Evolutionary conservation across 306 rosid genomes (phyloP), one percentile per base, ranked within the genome.

Genomic region (Parietaria judaica): DNA sequence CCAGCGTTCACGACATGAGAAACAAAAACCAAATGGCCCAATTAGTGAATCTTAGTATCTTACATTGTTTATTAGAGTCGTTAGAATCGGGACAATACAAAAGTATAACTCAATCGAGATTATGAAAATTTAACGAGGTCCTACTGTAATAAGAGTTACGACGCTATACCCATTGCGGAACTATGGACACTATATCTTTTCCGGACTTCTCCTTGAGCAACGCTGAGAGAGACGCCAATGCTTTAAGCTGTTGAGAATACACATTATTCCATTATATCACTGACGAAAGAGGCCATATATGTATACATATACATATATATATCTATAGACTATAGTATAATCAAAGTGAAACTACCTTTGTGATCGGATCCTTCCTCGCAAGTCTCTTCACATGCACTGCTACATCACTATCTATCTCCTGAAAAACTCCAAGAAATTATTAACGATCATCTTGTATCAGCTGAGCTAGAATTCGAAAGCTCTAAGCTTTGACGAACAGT

Each of bases 371-470:
- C 81, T 91, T 91, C 82, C 98, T 78, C 8, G 88, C 84, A 70
- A 91, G 84, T 77, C 98, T 88, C 86, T 91, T 91, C 76, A 91
- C 80, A 70, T 91, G 95, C 67, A 84, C 83, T 6, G 85, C 88
- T 68, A 88, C 63, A 78, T 91, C 98, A 64, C 96, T 66, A 74
- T 91, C 98, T 55, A 86, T 70, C 57, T 91, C 98, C 98, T 91
- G 76, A 17, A 56, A 65, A 8, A 54, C 11, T 56, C 53, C 63
- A 2, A 41, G 45, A 8, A 41, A 41, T 41, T 41, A 41, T 41
- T 5, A 41, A 41, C 45, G 9, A 2, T 23, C 31, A 23, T 1
- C 31, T 23, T 23, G 31, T 23, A 23, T 23, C 31, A 23, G 31
- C 31, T 23, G 31, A 23, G 31, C 31, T 23, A 23, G 31, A 23